A percentile compares a stretch with the other conserved stretches of the same genome.
Evolutionary conservation across 306 rosid species (phyloP).

Genomic region (Casuarina glauca): DNA sequence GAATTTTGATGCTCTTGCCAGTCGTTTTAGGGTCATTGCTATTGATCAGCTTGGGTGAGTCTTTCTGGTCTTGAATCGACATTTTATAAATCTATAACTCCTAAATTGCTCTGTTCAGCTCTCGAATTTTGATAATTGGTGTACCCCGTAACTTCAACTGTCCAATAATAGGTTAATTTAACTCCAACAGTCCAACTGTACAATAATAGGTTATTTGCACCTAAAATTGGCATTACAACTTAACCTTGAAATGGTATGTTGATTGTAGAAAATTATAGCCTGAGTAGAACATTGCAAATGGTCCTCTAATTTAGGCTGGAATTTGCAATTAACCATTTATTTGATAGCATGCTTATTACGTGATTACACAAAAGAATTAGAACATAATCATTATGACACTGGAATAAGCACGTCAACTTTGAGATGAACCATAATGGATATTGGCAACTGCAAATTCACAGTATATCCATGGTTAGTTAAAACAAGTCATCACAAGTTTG

Average conservation of each 20-base stretch:
- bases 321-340: no score
- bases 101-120: no score
- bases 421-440: not conserved
- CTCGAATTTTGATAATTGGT: no score
- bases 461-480: no score
- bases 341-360: not conserved
- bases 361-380: not conserved
- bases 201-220: not conserved
- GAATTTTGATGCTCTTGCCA: conserved; percentile 89
- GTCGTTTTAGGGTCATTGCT: conserved; percentile 82
- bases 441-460: no score
- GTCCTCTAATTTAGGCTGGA: no score
- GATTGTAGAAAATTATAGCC: no score
- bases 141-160: no score
- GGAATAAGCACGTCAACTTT: not conserved
- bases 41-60: conserved; percentile 96
- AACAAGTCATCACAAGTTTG: no score
- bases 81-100: not conserved
- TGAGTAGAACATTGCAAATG: not conserved
- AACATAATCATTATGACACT: not conserved
- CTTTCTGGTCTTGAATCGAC: conserved; percentile 14
- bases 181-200: no score
- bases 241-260: no score
- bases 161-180: no score
- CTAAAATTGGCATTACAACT: not conserved